Evolutionary conservation across 2,329 filamentous ascomycete genomes (phyloP).

Genomic region (Pseudocercospora vitis): DNA sequence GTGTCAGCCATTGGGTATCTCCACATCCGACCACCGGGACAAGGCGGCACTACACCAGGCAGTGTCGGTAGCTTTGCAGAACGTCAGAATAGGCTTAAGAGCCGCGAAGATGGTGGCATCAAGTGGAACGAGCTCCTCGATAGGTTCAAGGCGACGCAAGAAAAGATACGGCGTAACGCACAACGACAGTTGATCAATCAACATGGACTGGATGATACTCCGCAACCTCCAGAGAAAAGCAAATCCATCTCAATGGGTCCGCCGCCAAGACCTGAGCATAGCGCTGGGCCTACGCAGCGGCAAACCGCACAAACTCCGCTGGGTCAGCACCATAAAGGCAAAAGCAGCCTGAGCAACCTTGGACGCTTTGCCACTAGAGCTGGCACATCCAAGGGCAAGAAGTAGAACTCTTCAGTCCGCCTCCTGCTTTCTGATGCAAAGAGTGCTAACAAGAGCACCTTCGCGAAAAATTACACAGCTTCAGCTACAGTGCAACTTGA

Average conservation of each 20-base stretch:
- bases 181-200: conserved; percentile 35
- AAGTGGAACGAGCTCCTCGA: conserved; percentile 91
- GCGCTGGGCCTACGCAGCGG: conserved; percentile 8
- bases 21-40: conserved; percentile 58
- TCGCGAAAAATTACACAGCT: too few species aligned
- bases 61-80: conserved; percentile 45
- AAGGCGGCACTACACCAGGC: conserved; percentile 35
- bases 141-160: conserved; percentile 90
- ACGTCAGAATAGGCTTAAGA: conserved; percentile 71
- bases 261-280: conserved; percentile 10
- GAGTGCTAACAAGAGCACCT: too few species aligned
- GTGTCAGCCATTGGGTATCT: conserved; percentile 96
- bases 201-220: conserved; percentile 29
- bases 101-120: conserved; percentile 66
- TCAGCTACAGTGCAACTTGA: too few species aligned
- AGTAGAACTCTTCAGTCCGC: conserved; percentile 17
- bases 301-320: conserved; percentile 21
- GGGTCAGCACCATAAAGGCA: conserved; percentile 32
- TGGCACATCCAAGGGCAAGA: conserved; percentile 37
- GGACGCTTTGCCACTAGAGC: conserved; percentile 48
- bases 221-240: conserved; percentile 26
- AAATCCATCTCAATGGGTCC: conserved; percentile 14
- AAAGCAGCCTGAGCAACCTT: conserved; percentile 47
- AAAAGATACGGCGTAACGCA: conserved; percentile 73
- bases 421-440: too few species aligned